A percentile compares a stretch with the other conserved stretches of the same genome.
Conservation (phyloP, 768 basidiomycete species). For the Hypholoma fasciculare region DNA sequence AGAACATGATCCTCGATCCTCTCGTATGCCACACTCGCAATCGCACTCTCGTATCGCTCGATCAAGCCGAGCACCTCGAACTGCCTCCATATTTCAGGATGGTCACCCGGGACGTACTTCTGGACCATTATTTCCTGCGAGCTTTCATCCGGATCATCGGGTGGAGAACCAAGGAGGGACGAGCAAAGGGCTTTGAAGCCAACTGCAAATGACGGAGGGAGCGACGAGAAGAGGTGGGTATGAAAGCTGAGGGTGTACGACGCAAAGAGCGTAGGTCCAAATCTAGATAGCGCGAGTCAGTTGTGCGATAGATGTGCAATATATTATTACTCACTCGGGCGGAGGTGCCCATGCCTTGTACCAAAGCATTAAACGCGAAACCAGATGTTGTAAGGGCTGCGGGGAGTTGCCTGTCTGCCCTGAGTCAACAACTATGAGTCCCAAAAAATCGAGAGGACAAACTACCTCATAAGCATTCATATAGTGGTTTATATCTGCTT, state of each 20-base stretch:
- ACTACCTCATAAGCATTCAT: constrained; percentile 67
- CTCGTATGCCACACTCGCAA: constrained; percentile 84
- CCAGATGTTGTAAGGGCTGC: constrained; percentile 49
- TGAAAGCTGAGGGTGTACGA: constrained; percentile 73
- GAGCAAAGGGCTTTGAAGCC: constrained; percentile 71
- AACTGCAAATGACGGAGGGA: constrained; percentile 66
- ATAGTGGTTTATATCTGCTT: constrained; percentile 55
- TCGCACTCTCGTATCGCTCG: constrained; percentile 80
- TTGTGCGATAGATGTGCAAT: not conserved
- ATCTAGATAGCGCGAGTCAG: constrained; percentile 35
- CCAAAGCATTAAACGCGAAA: constrained; percentile 69
- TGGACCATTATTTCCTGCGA: not conserved
- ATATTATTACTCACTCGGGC: constrained; percentile 47
- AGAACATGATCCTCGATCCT: constrained; percentile 77
- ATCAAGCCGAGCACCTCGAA: constrained; percentile 75
- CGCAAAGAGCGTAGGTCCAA: constrained; percentile 58
- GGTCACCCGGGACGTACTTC: constrained; percentile 10
- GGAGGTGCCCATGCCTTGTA: constrained; percentile 74
- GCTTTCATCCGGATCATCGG: constrained; percentile 14
- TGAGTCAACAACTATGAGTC: not conserved
- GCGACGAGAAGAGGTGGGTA: constrained; percentile 68
- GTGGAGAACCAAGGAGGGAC: constrained; percentile 48
- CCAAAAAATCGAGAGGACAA: not conserved
- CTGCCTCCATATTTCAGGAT: constrained; percentile 26
- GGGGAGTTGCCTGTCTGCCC: constrained; percentile 41